Evolutionary conservation across 768 basidiomycete species (phyloP).

Genomic region (Rubroboletus pulcherrimus): DNA sequence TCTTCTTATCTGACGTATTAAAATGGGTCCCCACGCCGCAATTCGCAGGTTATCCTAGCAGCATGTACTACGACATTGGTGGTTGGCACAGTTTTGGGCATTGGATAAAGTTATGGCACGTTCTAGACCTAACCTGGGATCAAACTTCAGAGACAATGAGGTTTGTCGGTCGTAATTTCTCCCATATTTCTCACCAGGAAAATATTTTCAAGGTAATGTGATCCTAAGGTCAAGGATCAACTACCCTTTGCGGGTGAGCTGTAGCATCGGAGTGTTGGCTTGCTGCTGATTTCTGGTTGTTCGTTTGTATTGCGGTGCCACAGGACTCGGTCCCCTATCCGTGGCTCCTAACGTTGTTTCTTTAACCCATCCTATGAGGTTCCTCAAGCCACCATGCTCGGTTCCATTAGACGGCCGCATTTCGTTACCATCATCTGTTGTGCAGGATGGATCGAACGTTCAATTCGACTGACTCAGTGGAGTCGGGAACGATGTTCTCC

Average conservation of each 20-base stretch:
- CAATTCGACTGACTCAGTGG: neutral
- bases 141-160: neutral
- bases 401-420: neutral
- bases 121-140: neutral
- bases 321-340: constrained; percentile 4
- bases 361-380: neutral
- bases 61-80: neutral
- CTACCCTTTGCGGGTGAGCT: neutral
- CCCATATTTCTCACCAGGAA: neutral
- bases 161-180: neutral
- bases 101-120: neutral
- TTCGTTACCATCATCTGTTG: neutral
- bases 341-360: constrained; percentile 2
- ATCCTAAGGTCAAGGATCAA: neutral
- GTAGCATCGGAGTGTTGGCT: neutral
- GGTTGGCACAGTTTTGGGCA: neutral
- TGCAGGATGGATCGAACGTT: constrained; percentile 21
- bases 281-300: neutral
- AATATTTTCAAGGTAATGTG: neutral
- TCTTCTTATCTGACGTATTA: neutral
- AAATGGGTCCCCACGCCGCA: neutral
- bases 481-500: neutral
- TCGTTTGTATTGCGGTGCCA: neutral
- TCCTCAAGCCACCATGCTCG: neutral
- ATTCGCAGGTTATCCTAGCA: neutral